Evolutionary conservation across 2,329 filamentous ascomycete genomes (phyloP).

Genomic region (Sclerotinia trifoliorum): DNA sequence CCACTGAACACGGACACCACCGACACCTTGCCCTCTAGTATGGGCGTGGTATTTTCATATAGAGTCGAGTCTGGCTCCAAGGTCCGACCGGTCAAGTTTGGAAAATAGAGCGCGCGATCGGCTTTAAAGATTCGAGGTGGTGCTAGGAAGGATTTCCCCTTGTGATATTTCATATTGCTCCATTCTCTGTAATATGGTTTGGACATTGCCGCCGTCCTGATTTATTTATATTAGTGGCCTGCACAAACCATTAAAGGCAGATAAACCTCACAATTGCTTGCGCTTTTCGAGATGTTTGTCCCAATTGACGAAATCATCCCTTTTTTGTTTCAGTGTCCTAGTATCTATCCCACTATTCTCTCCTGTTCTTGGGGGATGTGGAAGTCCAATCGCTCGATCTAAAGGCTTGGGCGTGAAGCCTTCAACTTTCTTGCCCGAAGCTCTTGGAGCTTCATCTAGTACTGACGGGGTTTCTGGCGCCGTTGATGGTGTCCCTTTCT

Average conservation of each 20-base stretch:
- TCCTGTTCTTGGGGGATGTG: slow-evolving; percentile 67
- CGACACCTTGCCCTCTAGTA: slow-evolving; percentile 70
- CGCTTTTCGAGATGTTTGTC: slow-evolving; percentile 78
- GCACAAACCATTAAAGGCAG: no score
- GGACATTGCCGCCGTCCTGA: slow-evolving; percentile 69
- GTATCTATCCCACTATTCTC: slow-evolving; percentile 78
- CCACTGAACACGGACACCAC: slow-evolving; percentile 81
- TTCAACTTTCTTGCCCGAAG: slow-evolving; percentile 55
- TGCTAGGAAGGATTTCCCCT: slow-evolving; percentile 89
- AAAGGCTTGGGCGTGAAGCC: slow-evolving; percentile 60
- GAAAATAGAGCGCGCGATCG: slow-evolving; percentile 85
- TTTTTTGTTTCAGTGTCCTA: slow-evolving; percentile 64
- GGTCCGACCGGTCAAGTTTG: slow-evolving; percentile 82
- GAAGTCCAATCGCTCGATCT: slow-evolving; percentile 77
- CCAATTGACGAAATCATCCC: slow-evolving; percentile 79
- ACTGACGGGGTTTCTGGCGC: slow-evolving; percentile 43
- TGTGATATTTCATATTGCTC: slow-evolving; percentile 76
- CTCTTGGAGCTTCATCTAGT: slow-evolving; percentile 57
- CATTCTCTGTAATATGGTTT: slow-evolving; percentile 97
- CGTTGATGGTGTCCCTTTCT: slow-evolving; percentile 26
- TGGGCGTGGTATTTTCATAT: slow-evolving; percentile 68
- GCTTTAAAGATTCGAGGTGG: slow-evolving; percentile 81
- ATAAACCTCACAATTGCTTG: slow-evolving; percentile 62
- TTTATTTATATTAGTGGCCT: slow-evolving; percentile 25
- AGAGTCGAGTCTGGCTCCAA: slow-evolving; percentile 54